Base-by-base conservation (phyloP, 805 yeast genomes). In the Candida ovalis region DNA sequence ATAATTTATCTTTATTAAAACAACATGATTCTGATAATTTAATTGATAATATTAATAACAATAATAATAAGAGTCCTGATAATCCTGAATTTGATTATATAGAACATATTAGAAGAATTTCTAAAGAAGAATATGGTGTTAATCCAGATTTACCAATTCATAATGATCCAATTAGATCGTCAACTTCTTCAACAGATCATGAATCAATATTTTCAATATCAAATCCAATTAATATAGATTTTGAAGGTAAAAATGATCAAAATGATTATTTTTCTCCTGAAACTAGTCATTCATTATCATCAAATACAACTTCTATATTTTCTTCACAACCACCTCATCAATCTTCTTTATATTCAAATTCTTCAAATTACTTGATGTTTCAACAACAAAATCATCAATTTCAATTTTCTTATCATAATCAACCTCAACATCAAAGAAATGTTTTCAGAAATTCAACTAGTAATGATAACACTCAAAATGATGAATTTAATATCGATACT, bases 1-100 rank as follows among this genome's bases (percentile, higher is more conserved):
- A 47, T 41, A 58, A 55, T 39, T 43, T 55, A 15, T 47, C 56
- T 2, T 22, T 58, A 9, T 33, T 56, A 25, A 56, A 59, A 24
- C 54, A 52, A 27, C 56, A 57, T 39, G 56, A 46, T 24, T 50
- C 56, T 3, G 57, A 48, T 15, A 44, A 22, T 32, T 48, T 50
- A 28, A 51, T 53, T n/a, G 42, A n/a, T 21, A 43, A 32, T 43
- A 12, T 15, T 19, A 24, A 25, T 30, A 8, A 30, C 15, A 15
- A 30, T 30, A 8, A 35, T 18, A 38, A 44, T 17, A 55, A 53
- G 15, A 48, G 57, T n/a, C 58, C 62, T 21, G 56, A 57, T 38
- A 61, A 60, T 42, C 61, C 63, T 4, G 66, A 63, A 44, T 67
- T 68, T 44, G 71, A 68, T 48, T 68, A 68, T 49, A 65, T 68